These are phyloP conservation scores for Ichthyophthirius multifiliis DNA, from an alignment of 169 alveolate species.

Conservation along the genomic window DNA sequence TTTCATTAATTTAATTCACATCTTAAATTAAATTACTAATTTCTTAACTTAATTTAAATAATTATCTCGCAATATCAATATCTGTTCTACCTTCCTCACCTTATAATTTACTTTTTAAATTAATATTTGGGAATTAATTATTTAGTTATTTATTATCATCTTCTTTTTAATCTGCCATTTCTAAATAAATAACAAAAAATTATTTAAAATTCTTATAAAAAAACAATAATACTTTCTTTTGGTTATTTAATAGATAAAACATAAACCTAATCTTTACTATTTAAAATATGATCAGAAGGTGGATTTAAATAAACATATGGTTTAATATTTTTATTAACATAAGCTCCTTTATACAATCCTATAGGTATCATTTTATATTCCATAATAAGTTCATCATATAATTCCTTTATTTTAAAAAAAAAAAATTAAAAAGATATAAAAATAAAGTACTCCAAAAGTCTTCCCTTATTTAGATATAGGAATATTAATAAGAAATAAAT, in stretches of 20 bases:
- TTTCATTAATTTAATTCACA: background rate
- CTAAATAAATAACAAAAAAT: background rate
- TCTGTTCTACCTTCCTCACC: slow-evolving; percentile 47
- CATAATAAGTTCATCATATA: slow-evolving; percentile 6
- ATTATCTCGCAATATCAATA: slow-evolving; percentile 19
- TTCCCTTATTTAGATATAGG: slow-evolving; percentile 57
- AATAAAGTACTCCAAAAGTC: slow-evolving; percentile 54
- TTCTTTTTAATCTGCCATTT: background rate
- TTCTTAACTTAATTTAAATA: slow-evolving; percentile 1
- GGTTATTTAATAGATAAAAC: slow-evolving; percentile 48
- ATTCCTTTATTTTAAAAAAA: background rate
- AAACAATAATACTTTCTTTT: slow-evolving; percentile 4
- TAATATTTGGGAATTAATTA: background rate
- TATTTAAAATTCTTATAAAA: background rate
- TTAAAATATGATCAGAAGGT: slow-evolving; percentile 41
- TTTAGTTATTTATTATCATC: background rate
- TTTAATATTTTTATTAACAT: slow-evolving; percentile 29
- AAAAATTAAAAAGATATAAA: slow-evolving; percentile 19
- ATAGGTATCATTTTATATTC: slow-evolving; percentile 61
- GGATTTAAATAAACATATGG: slow-evolving; percentile 67
- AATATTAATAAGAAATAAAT: slow-evolving; percentile 63
- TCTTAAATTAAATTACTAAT: background rate
- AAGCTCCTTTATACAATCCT: slow-evolving; percentile 50
- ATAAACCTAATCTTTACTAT: slow-evolving; percentile 61
- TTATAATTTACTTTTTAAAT: slow-evolving; percentile 18